Conservation (phyloP, 441 rosid genomes). For the Iberis amara region DNA sequence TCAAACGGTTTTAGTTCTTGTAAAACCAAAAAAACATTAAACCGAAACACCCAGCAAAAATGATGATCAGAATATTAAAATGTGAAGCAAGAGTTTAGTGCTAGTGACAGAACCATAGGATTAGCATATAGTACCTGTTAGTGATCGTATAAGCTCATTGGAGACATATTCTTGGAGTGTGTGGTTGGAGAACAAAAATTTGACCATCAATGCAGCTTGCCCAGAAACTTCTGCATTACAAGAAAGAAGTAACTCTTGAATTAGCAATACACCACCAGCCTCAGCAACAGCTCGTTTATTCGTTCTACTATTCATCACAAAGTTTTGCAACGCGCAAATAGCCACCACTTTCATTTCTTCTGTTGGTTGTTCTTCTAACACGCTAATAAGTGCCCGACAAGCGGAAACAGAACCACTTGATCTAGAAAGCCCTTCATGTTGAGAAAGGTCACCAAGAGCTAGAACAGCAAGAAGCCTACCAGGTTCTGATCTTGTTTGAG, state of each 20-base stretch:
- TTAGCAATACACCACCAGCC: constrained; percentile 97
- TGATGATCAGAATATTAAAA: constrained; percentile 3
- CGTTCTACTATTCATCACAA: constrained; percentile 92
- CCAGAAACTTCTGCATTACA: constrained; percentile 91
- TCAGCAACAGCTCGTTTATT: constrained; percentile 99
- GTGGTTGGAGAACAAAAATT: constrained; percentile 92
- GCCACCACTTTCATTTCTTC: constrained; percentile 99
- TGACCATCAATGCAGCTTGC: constrained; percentile 94
- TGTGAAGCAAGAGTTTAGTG: constrained; percentile 1
- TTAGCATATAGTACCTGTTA: constrained; percentile 58
- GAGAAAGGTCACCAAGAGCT: constrained; percentile 98
- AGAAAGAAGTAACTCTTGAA: constrained; percentile 86
- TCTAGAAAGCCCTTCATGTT: constrained; percentile 92
- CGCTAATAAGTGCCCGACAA: constrained; percentile 88
- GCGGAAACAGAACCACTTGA: constrained; percentile 90
- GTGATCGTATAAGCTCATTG: constrained; percentile 90
- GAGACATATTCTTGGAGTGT: constrained; percentile 99
- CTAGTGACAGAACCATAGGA: background rate
- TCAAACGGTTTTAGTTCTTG: too few species aligned
- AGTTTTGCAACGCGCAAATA: constrained; percentile 93
- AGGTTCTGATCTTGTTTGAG: constrained; percentile 92
- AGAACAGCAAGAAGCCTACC: constrained; percentile 87
- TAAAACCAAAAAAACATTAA: too few species aligned
- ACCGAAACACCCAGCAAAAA: background rate
- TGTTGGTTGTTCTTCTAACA: constrained; percentile 97